Evolutionary conservation across 2,329 filamentous ascomycete genomes (phyloP), one percentile per base, ranked within the genome.

Genomic region (Neoascochyta sp.): DNA sequence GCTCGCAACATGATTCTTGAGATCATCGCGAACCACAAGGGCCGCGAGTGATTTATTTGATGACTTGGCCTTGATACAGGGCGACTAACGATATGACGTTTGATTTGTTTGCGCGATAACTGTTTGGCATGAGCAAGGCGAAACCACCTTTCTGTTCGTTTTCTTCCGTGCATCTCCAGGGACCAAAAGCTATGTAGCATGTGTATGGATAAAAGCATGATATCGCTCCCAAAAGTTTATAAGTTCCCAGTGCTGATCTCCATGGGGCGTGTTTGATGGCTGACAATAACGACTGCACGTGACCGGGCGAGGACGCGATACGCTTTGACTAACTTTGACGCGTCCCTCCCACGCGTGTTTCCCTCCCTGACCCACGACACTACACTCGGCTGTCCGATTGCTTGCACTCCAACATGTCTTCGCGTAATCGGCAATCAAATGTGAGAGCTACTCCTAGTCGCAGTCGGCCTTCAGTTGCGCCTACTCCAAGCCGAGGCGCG

Each of bases 1-100:
- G 92, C 92, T 27, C 88, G 83, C 68, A 81, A 94, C 37, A 73
- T 94, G 60, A 95, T 98, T 40, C 68, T 98, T 40, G 80, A 86
- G 38, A 85, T 88, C 43, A 84, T 96, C 1, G 37, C 47, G 16
- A 52, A 42, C 29, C 47, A 50, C 11, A 50, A 49, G 23, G 50
- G 52, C 8, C 43, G 50, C 22, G 48, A 47, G 29, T 47, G 49
- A 22, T 5, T 7, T 20, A 20, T 20, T 20, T 20, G n/a, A n/a
- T n/a, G n/a, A n/a, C n/a, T n/a, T n/a, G n/a, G n/a, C n/a, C n/a
- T n/a, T n/a, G n/a, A n/a, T n/a, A n/a, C n/a, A n/a, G n/a, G n/a
- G n/a, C n/a, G n/a, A n/a, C n/a, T n/a, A n/a, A n/a, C n/a, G n/a
- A n/a, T n/a, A n/a, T n/a, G n/a, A n/a, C n/a, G n/a, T n/a, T n/a